Base-by-base conservation (phyloP, 2,329 filamentous ascomycete genomes). In the Phialophora expanda region DNA sequence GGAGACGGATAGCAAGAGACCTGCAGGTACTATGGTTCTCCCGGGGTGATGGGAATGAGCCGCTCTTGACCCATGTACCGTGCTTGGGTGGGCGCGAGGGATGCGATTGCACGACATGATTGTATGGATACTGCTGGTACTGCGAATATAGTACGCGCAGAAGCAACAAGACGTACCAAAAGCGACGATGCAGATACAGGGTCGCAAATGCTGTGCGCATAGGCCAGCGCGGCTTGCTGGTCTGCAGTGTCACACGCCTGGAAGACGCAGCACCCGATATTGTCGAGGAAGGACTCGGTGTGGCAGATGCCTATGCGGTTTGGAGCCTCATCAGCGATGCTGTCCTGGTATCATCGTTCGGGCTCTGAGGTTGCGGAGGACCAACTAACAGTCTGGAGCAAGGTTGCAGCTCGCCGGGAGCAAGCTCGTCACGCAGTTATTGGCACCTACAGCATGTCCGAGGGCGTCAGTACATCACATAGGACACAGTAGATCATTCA, bases 241-340 rank as follows among this genome's bases (percentile, higher is more conserved):
- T 83, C 80, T 0, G 71, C 71, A 0, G 70, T 26, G 34, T 71
- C 69, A 73, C 85, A 86, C n/a, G 74, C 73, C 1, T 71, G 70
- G 20, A 76, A 73, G 22, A 87, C 75, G 70, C 85, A 87, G 75
- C 83, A 85, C 51, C 81, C 74, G 66, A 86, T 83, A 61, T 73
- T 72, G 55, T 66, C 72, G 62, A 87, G 73, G 77, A 86, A 86
- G 20, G 74, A 71, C 11, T 73, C 67, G 66, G 76, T 75, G 6
- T 71, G 72, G 72, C 85, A 86, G 69, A 86, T 84, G 70, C 69
- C 69, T 70, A 41, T 63, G 56, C 30, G 9, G 38, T 5, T 41
- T 26, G 32, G 30, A 20, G 24, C 20, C 22, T 46, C 20, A 20
- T 30, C 20, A 55, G 46, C 46, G 22, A 38, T 34, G 34, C 12